These are phyloP conservation scores for Ceratocystis albifundus DNA, from an alignment of 2,329 filamentous ascomycete species.

Conservation along the genomic window DNA sequence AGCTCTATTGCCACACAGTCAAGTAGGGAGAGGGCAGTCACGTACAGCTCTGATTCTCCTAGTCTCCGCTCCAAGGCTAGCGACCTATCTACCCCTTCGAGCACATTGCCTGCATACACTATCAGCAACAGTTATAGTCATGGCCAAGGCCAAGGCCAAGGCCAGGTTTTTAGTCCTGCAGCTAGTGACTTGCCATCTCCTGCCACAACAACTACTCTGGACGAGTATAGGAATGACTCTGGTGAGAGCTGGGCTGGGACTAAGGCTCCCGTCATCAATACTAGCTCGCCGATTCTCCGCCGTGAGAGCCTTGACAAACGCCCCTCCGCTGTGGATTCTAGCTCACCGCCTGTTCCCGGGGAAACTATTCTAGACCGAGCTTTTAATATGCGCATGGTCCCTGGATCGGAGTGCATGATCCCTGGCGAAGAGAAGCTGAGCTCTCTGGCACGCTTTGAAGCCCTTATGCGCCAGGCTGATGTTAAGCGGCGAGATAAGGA, in stretches of 20 bases:
- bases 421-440: constrained; percentile 52
- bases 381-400: constrained; percentile 52
- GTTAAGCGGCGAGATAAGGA: constrained; percentile 37
- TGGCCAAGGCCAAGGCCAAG: constrained; percentile 11
- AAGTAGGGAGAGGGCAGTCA: constrained; percentile 36
- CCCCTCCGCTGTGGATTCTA: constrained; percentile 33
- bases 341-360: constrained; percentile 43
- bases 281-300: constrained; percentile 46
- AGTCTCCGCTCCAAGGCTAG: constrained; percentile 52
- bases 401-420: constrained; percentile 44
- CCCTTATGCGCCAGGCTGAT: constrained; percentile 51
- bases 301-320: constrained; percentile 42
- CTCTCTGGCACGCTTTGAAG: constrained; percentile 54
- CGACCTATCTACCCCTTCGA: constrained; percentile 49
- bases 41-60: constrained; percentile 46
- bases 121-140: not conserved
- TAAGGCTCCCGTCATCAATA: constrained; percentile 46
- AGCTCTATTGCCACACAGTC: constrained; percentile 39
- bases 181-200: constrained; percentile 46
- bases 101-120: constrained; percentile 27
- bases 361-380: constrained; percentile 58
- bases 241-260: constrained; percentile 51
- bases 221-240: constrained; percentile 44
- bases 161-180: constrained; percentile 33
- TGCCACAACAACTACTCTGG: constrained; percentile 38